Base-by-base conservation (phyloP, 1,284 basidiomycete species). In the Polyporus tsugae region DNA sequence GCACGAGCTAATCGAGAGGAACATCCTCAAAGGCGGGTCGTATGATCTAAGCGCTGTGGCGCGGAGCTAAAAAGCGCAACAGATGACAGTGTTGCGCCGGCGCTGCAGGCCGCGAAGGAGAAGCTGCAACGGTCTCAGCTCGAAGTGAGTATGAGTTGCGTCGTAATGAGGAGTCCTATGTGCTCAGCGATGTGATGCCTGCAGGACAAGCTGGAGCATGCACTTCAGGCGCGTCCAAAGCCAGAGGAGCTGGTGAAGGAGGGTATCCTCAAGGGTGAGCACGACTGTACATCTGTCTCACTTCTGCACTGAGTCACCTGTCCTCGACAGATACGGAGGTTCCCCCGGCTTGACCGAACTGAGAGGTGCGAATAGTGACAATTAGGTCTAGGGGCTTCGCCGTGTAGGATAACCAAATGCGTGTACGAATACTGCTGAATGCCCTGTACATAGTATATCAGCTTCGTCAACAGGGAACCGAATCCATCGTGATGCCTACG, bases 71-170 rank as follows among this genome's bases (percentile, higher is more conserved):
- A 15, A 36, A 29, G 19, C 19, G 36, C 25, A 58, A 17, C 70
- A 89, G 91, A 91, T 70, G 89, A 91, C 76, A 85, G 84, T n/a
- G 84, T 93, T 39, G 90, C 92, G n/a, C 90, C 90, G 7, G 81
- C 85, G n/a, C 78, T 92, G 57, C 85, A 91, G 73, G 92, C 90
- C 39, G 88, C 88, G 66, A 86, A 85, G 75, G 88, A 89, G 67
- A 87, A 87, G 68, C 80, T 95, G 64, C 84, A 91, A 78, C 83
- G 88, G 68, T 87, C 89, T 44, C 91, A 91, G 79, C 84, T 92
- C 52, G 88, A 90, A 83, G 91, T 90, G 61, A 65, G 71, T 52
- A n/a, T 19, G 13, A 15, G 22, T 25, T 33, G 11, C 19, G 1
- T 33, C 25, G 49, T n/a, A 49, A n/a, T 59, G 49, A n/a, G 33